Evolutionary conservation across 1,284 basidiomycete species (phyloP).

Genomic region (Puccinia coronata): DNA sequence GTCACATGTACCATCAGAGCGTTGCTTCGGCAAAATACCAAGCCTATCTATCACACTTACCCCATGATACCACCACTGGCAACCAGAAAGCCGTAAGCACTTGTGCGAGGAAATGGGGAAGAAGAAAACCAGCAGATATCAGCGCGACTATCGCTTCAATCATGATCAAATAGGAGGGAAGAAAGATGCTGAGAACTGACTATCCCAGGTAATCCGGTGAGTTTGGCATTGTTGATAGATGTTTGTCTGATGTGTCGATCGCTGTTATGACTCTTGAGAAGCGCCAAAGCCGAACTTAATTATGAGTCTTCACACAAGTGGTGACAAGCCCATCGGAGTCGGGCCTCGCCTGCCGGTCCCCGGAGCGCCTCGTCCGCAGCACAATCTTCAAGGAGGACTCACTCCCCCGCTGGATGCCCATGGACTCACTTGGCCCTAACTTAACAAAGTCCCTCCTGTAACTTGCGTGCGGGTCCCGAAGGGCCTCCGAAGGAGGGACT

Average conservation of each 20-base stretch:
- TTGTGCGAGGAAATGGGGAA: neutral
- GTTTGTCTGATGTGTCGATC: neutral
- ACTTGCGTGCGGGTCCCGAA: too few relatives aligned
- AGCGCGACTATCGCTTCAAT: neutral
- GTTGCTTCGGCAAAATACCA: neutral
- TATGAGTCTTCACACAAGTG: too few relatives aligned
- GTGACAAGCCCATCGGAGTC: too few relatives aligned
- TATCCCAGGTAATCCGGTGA: slow-evolving; percentile 16
- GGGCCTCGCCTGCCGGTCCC: too few relatives aligned
- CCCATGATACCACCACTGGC: slow-evolving; percentile 37
- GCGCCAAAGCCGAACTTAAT: too few relatives aligned
- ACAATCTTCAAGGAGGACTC: too few relatives aligned
- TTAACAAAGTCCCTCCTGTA: too few relatives aligned
- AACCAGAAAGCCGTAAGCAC: slow-evolving; percentile 41
- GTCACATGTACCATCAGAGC: neutral
- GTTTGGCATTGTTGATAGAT: neutral
- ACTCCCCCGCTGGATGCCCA: too few relatives aligned
- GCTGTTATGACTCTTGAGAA: too few relatives aligned
- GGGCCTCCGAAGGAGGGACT: too few relatives aligned
- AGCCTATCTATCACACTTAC: neutral
- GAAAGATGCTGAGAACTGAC: neutral
- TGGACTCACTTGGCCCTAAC: too few relatives aligned
- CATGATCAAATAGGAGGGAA: neutral
- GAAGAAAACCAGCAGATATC: neutral
- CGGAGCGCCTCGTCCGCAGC: too few relatives aligned